Evolutionary conservation across 805 yeast genomes (phyloP).

Genomic region (Wickerhamiella siamensis): DNA sequence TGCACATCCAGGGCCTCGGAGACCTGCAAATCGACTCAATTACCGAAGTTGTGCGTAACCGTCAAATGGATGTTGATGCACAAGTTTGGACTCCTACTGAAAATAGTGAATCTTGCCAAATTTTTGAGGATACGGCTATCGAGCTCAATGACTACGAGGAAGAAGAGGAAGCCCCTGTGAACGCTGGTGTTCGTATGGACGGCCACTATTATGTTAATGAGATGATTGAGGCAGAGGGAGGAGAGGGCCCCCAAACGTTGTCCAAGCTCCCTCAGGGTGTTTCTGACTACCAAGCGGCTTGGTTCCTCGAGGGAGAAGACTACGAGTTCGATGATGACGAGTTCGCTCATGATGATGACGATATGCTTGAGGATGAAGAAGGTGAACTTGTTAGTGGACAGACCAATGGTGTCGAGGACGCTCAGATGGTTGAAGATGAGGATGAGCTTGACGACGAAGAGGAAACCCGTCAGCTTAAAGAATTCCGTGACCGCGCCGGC

Average conservation of each 20-base stretch:
- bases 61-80: constrained; percentile 19
- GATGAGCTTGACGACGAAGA: constrained; percentile 70
- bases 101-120: constrained; percentile 21
- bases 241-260: constrained; percentile 19
- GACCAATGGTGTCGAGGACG: constrained; percentile 15
- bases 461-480: constrained; percentile 60
- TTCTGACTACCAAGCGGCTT: constrained; percentile 62
- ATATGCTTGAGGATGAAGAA: constrained; percentile 17
- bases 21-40: constrained; percentile 67
- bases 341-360: constrained; percentile 20
- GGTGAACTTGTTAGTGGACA: constrained; percentile 15
- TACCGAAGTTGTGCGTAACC: constrained; percentile 29
- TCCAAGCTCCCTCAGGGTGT: constrained; percentile 51
- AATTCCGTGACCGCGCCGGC: constrained; percentile 51
- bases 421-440: constrained; percentile 14
- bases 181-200: constrained; percentile 39
- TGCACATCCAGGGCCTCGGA: constrained; percentile 82
- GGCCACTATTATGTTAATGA: constrained; percentile 38
- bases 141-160: constrained; percentile 19
- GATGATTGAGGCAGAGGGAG: constrained; percentile 22
- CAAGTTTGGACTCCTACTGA: constrained; percentile 21
- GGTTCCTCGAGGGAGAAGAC: constrained; percentile 41
- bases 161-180: constrained; percentile 22
- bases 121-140: constrained; percentile 14
- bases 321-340: constrained; percentile 30